Evolutionary conservation across 257 asterid genomes (phyloP).

Genomic region (Anisodus acutangulus): DNA sequence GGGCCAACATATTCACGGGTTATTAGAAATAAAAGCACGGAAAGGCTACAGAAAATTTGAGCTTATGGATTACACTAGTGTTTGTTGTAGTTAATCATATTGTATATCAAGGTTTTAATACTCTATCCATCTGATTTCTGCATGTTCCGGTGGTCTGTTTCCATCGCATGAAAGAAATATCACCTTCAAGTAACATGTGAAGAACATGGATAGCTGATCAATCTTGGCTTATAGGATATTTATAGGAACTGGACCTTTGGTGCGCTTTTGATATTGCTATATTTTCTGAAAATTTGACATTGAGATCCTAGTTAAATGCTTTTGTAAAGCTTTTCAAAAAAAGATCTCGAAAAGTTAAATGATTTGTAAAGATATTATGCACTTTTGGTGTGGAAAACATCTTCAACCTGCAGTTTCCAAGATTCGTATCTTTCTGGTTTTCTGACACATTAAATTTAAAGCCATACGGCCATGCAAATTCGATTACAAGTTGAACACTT

Average conservation of each 20-base stretch:
- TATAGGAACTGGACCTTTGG: neutral
- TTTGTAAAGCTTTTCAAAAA: neutral
- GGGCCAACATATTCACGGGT: neutral
- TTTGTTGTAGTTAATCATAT: neutral
- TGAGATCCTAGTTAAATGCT: neutral
- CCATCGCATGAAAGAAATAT: neutral
- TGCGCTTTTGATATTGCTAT: neutral
- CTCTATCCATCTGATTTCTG: neutral
- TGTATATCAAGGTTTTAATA: neutral
- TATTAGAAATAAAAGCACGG: neutral
- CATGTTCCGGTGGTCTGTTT: neutral
- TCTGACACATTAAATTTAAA: neutral
- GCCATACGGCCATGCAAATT: neutral
- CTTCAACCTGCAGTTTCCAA: neutral
- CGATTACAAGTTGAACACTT: neutral
- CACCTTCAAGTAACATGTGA: neutral
- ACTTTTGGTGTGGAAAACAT: neutral
- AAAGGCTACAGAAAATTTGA: neutral
- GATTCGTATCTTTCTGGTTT: neutral
- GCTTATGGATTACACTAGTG: neutral
- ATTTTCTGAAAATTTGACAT: neutral
- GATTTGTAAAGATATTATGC: neutral
- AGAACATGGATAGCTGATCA: neutral
- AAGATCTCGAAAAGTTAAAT: neutral
- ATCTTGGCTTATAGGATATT: neutral